A percentile compares a stretch with the other conserved stretches of the same genome.
phyloP scores from a whole-genome alignment of 2,329 filamentous ascomycete species.

The Elsinoe australis region DNA sequence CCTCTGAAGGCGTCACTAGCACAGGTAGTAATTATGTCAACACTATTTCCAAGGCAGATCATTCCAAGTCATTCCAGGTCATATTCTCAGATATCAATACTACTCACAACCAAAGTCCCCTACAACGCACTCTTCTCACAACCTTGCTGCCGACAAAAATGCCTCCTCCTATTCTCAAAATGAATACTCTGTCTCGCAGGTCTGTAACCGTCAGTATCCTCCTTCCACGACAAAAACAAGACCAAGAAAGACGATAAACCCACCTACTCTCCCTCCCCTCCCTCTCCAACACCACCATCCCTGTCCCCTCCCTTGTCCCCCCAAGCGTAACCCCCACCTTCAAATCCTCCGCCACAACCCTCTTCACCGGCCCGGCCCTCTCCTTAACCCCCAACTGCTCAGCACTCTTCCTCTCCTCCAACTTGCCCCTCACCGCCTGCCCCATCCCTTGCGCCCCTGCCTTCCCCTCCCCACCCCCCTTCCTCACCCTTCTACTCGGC shows the following conservation, averaged over 20 bases:
- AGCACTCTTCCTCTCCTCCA: not conserved
- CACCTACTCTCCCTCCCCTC: slow-evolving; percentile 13
- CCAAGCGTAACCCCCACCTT: slow-evolving; percentile 1
- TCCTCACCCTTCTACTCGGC: not conserved
- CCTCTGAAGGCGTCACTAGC: no score
- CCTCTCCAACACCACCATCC: slow-evolving; percentile 10
- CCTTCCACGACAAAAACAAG: not conserved
- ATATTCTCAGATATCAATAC: not conserved
- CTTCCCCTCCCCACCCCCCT: not conserved
- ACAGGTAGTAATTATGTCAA: no score
- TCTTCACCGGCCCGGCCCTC: not conserved
- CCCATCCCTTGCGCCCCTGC: not conserved
- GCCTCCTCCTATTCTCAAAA: slow-evolving; percentile 13
- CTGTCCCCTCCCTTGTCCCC: slow-evolving; percentile 6
- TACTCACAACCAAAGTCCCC: not conserved
- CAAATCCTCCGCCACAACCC: not conserved
- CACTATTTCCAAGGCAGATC: no score
- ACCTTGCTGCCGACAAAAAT: slow-evolving; percentile 13
- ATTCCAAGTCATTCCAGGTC: no score
- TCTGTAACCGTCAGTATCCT: not conserved
- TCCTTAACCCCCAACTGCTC: not conserved
- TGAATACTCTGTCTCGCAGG: slow-evolving; percentile 14
- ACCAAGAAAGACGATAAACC: not conserved
- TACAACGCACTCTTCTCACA: slow-evolving; percentile 15
- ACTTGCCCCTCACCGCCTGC: slow-evolving; percentile 6